Percentiles rank a stretch among this genome's conserved stretches.
Conservation (phyloP, 2,329 filamentous ascomycete genomes). For the Trichoderma oligosporum region DNA sequence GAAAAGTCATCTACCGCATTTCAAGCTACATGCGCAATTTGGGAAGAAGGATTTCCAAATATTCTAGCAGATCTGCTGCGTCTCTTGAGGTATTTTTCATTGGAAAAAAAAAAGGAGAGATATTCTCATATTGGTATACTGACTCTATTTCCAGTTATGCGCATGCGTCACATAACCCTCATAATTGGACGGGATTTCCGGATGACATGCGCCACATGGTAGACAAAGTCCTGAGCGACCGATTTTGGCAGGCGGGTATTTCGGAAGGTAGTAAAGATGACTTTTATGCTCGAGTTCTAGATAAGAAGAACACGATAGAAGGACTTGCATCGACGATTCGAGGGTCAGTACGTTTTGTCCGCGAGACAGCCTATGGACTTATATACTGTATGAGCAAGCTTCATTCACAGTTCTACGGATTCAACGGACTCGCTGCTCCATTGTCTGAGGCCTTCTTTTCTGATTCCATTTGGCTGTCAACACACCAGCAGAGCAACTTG, state of each 20-base stretch:
- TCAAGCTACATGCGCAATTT: slow-evolving; percentile 72
- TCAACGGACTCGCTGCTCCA: slow-evolving; percentile 74
- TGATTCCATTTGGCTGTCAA: slow-evolving; percentile 76
- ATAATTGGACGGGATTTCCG: slow-evolving; percentile 76
- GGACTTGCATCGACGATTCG: slow-evolving; percentile 91
- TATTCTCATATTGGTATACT: slow-evolving; percentile 10
- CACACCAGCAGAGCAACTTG: slow-evolving; percentile 91
- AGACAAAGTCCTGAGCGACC: slow-evolving; percentile 79
- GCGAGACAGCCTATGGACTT: slow-evolving; percentile 91
- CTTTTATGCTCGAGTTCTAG: slow-evolving; percentile 87
- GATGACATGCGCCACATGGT: slow-evolving; percentile 73
- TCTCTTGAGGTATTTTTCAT: slow-evolving; percentile 60
- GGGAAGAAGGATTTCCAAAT: slow-evolving; percentile 75
- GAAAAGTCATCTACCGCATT: slow-evolving; percentile 70
- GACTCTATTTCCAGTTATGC: slow-evolving; percentile 60
- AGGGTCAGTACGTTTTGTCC: slow-evolving; percentile 80
- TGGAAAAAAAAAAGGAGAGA: neutral
- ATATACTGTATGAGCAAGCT: slow-evolving; percentile 89
- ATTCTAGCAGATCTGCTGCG: slow-evolving; percentile 85
- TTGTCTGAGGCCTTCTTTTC: slow-evolving; percentile 80
- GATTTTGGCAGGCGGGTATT: slow-evolving; percentile 98
- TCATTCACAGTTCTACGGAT: slow-evolving; percentile 86
- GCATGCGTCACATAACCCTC: slow-evolving; percentile 83
- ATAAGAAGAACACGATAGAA: slow-evolving; percentile 84
- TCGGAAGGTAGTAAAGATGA: slow-evolving; percentile 94